Conservation (phyloP, 106 monocot genomes). For the Apostasia ramifera region DNA sequence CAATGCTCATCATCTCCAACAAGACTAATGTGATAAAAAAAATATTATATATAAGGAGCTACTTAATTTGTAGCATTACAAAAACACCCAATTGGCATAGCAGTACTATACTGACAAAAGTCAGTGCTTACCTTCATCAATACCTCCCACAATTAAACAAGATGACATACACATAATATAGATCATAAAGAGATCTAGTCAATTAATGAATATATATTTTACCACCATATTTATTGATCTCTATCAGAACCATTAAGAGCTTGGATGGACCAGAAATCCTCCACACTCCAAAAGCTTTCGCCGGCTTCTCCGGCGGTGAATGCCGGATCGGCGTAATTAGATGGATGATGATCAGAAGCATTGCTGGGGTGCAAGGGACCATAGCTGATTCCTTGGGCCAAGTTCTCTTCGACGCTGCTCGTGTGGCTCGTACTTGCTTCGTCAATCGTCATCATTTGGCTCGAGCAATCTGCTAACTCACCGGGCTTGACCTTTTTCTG, state of each 20-base stretch:
- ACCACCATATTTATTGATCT: background rate
- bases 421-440: conserved; percentile 26
- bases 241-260: conserved; percentile 12
- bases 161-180: background rate
- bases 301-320: background rate
- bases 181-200: background rate
- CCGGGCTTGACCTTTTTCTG: conserved; percentile 57
- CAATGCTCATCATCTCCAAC: too few relatives aligned
- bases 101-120: background rate
- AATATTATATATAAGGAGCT: too few relatives aligned
- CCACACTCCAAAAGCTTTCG: conserved; percentile 46
- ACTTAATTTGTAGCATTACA: background rate
- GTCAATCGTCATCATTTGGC: conserved; percentile 10
- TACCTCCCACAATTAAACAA: background rate
- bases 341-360: background rate
- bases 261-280: conserved; percentile 37
- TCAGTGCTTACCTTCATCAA: background rate
- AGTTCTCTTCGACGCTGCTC: conserved; percentile 9
- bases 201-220: too few relatives aligned
- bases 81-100: background rate
- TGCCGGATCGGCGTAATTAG: background rate
- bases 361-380: conserved; percentile 2
- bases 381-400: background rate
- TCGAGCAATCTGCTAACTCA: conserved; percentile 12
- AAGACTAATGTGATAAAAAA: too few relatives aligned